These are phyloP conservation scores for Kickxella alabastrina DNA, from an alignment of 192 early-diverging fungal genomes.

Conservation along the genomic window DNA sequence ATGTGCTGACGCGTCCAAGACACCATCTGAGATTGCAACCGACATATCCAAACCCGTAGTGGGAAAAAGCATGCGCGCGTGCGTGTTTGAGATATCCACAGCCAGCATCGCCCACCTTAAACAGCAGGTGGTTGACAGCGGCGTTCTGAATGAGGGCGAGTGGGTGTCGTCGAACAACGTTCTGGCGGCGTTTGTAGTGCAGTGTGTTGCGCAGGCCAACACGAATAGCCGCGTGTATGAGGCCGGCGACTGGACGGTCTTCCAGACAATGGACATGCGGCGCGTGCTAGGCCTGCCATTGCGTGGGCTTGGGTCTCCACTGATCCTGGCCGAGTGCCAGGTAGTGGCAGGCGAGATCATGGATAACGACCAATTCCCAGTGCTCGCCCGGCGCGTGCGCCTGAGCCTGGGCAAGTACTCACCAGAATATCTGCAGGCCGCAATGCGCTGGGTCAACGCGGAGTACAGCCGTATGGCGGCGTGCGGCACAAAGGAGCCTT, in stretches of 20 bases:
- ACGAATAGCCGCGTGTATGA: constrained; percentile 22
- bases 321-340: constrained; percentile 36
- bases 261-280: constrained; percentile 46
- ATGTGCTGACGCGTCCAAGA: constrained; percentile 25
- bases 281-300: constrained; percentile 17
- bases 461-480: constrained; percentile 14
- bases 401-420: constrained; percentile 20
- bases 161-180: constrained; percentile 43
- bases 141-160: constrained; percentile 16
- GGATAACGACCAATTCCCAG: constrained; percentile 2
- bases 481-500: constrained; percentile 21
- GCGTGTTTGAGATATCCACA: constrained; percentile 22
- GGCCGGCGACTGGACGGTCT: constrained; percentile 28
- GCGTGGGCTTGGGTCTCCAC: constrained; percentile 35
- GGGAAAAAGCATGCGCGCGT: constrained; percentile 7
- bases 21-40: constrained; percentile 6
- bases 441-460: constrained; percentile 34
- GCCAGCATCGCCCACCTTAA: constrained; percentile 6
- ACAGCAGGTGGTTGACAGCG: constrained; percentile 15
- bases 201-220: constrained; percentile 32
- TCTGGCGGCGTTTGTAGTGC: constrained; percentile 20
- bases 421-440: constrained; percentile 18
- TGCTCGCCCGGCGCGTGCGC: constrained; percentile 17
- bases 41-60: constrained; percentile 7
- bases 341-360: not conserved